Evolutionary conservation across 202 grass and related monocot species (phyloP).

Genomic region (Musa balbisiana): DNA sequence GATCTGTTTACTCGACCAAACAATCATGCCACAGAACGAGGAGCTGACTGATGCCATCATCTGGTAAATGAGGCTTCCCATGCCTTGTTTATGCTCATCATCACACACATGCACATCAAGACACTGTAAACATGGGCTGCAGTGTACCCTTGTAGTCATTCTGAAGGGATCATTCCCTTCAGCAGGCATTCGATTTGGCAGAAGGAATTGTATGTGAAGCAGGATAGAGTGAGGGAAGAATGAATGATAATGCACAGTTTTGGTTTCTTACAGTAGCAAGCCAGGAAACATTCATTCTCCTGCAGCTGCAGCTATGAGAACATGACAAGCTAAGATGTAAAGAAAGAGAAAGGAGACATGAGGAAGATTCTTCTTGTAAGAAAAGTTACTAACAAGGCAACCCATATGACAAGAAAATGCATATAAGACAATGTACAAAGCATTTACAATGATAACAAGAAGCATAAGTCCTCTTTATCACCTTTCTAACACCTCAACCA

Average conservation of each 20-base stretch:
- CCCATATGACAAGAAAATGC: neutral
- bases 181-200: no score
- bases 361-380: neutral
- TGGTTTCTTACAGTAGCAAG: no score
- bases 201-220: no score
- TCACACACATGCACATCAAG: neutral
- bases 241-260: no score
- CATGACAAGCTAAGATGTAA: neutral
- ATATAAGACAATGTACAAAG: constrained; percentile 3
- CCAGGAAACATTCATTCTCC: no score
- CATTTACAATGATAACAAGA: constrained; percentile 7
- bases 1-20: neutral
- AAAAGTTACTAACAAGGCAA: neutral
- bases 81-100: neutral
- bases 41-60: neutral
- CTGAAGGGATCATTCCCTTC: no score
- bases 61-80: neutral
- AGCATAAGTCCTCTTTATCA: neutral
- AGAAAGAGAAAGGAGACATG: neutral
- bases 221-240: no score
- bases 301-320: neutral
- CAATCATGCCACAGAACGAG: neutral
- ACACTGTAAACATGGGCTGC: neutral
- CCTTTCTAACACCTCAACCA: no score
- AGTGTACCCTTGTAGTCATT: no score